Evolutionary conservation across 2,329 filamentous ascomycete species (phyloP).

Genomic region (Acarospora socialis): DNA sequence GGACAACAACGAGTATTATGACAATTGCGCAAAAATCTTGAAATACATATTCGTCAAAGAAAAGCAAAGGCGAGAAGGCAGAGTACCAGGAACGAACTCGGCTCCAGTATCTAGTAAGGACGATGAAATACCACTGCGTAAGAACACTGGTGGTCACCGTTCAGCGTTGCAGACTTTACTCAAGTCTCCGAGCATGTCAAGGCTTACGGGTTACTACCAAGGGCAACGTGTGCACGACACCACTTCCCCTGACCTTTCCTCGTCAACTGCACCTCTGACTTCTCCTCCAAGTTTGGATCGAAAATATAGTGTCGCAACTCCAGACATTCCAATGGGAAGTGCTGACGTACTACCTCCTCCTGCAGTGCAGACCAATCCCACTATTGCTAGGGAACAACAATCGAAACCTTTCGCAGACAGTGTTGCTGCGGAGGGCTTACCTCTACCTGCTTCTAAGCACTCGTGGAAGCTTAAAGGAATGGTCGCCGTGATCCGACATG

Average conservation of each 20-base stretch:
- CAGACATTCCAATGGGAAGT: conserved; percentile 10
- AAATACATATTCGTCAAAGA: conserved; percentile 80
- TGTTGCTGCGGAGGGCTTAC: conserved; percentile 24
- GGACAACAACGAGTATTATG: conserved; percentile 97
- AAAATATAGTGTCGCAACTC: conserved; percentile 14
- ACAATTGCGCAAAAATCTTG: conserved; percentile 74
- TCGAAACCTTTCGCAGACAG: conserved; percentile 15
- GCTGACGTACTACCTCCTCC: conserved; percentile 30
- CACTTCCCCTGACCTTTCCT: conserved; percentile 31
- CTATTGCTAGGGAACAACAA: conserved; percentile 14
- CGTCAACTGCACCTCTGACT: conserved; percentile 19
- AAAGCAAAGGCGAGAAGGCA: conserved; percentile 32
- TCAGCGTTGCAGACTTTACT: conserved; percentile 44
- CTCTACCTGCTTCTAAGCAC: conserved; percentile 63
- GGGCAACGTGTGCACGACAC: conserved; percentile 26
- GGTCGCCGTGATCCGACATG: conserved; percentile 90
- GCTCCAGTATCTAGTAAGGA: too few relatives aligned
- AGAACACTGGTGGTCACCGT: conserved; percentile 29
- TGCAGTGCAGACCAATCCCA: conserved; percentile 16
- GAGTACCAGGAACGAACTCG: conserved; percentile 22
- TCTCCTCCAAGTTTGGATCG: conserved; percentile 23
- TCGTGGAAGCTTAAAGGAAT: conserved; percentile 98
- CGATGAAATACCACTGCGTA: conserved; percentile 21
- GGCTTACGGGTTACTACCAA: conserved; percentile 35
- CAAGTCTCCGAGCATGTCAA: conserved; percentile 51